Evolutionary conservation across 371 early-diverging fungal species (phyloP).

Genomic region (Mucor lusitanicus): DNA sequence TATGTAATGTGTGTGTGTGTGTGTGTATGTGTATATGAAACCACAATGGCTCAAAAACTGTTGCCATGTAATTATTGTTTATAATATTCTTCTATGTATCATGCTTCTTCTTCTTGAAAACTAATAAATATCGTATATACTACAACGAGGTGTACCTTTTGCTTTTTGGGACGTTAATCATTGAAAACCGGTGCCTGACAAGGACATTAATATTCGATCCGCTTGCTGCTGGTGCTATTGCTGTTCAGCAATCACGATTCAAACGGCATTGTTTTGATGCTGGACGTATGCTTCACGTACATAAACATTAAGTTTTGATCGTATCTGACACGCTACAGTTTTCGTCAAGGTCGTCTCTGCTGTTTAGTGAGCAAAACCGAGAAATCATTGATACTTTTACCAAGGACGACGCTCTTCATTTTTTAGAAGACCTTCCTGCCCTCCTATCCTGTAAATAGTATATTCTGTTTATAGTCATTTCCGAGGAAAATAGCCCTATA

Average conservation of each 20-base stretch:
- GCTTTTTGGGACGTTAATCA: no score
- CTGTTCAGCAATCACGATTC: neutral
- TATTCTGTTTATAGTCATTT: neutral
- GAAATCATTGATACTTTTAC: neutral
- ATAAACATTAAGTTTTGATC: neutral
- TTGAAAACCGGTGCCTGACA: neutral
- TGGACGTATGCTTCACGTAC: neutral
- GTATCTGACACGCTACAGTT: neutral
- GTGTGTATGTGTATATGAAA: neutral
- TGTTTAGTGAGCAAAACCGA: neutral
- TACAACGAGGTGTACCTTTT: neutral
- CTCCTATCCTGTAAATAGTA: neutral
- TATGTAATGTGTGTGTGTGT: neutral
- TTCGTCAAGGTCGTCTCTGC: neutral
- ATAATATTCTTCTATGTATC: neutral
- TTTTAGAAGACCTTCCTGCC: neutral
- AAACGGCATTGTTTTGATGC: neutral
- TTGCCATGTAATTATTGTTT: neutral
- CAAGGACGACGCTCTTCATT: no score
- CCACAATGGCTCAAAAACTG: neutral
- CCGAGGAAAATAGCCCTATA: neutral
- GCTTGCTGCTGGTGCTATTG: neutral
- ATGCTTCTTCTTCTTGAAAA: neutral
- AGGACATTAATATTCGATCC: neutral
- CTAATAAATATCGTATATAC: neutral